Percentiles rank a stretch among this genome's conserved stretches.
Evolutionary conservation across 305 asterid species (phyloP).

Genomic region (Petunia hybrid): DNA sequence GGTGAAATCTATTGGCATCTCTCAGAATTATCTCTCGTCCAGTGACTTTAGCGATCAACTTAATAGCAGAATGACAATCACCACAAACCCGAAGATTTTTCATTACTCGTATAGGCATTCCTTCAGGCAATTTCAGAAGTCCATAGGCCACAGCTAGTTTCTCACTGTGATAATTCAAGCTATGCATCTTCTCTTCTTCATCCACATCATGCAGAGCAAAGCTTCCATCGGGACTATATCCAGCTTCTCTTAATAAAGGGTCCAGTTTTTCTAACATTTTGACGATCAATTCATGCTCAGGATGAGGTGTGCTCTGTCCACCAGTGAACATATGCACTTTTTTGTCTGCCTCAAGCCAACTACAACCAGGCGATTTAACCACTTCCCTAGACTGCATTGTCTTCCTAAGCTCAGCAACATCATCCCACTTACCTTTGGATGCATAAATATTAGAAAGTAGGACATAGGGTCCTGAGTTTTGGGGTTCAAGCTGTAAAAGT

Average conservation of each 20-base stretch:
- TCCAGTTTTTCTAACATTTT: slow-evolving; percentile 33
- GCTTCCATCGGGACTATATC: slow-evolving; percentile 36
- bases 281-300: slow-evolving; percentile 31
- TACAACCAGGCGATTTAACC: slow-evolving; percentile 38
- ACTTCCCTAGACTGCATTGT: slow-evolving; percentile 35
- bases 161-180: slow-evolving; percentile 40
- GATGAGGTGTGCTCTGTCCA: slow-evolving; percentile 36
- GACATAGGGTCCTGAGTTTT: slow-evolving; percentile 38
- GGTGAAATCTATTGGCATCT: slow-evolving; percentile 40
- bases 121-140: slow-evolving; percentile 36
- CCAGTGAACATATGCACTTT: slow-evolving; percentile 40
- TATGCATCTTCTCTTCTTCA: slow-evolving; percentile 38
- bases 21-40: slow-evolving; percentile 38
- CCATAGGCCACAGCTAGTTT: slow-evolving; percentile 42
- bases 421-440: slow-evolving; percentile 36
- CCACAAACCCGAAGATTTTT: slow-evolving; percentile 40
- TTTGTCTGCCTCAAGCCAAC: slow-evolving; percentile 40
- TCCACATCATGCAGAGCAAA: slow-evolving; percentile 37
- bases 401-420: slow-evolving; percentile 37
- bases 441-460: slow-evolving; percentile 39
- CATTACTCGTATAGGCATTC: slow-evolving; percentile 38
- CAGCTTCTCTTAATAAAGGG: slow-evolving; percentile 34
- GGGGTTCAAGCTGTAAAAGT: slow-evolving; percentile 38
- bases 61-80: slow-evolving; percentile 39
- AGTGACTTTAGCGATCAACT: slow-evolving; percentile 34